Base-by-base conservation (phyloP, 2,329 filamentous ascomycete genomes). In the Nothomitra cinnamomea region DNA sequence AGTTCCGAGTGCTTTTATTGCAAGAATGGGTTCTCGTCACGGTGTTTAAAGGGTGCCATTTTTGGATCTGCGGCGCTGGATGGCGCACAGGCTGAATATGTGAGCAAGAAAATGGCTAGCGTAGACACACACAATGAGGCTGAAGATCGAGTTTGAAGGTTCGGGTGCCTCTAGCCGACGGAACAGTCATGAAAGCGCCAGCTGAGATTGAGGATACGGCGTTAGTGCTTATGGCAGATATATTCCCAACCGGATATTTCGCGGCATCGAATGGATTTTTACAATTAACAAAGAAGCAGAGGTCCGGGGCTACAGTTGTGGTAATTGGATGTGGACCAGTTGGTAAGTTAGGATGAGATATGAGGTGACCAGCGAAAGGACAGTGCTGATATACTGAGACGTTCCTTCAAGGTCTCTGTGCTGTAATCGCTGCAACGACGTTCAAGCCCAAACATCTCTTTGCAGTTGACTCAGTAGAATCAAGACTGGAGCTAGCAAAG, bases 161-260 rank as follows among this genome's bases (percentile, higher is more conserved):
- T 52, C 80, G 87, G 35, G 77, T 94, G 13, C 89, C 89, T 0
- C 70, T 83, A 53, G 88, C 88, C 10, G 87, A 94, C 62, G 79
- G 80, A 36, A 94, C 87, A 0, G 78, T 83, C n/a, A 76, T 88
- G 62, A 83, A 82, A 61, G 82, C 87, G 0, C 83, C 85, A 0
- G 67, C 77, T 1, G 78, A 75, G 7, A 83, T 94, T 55, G 78
- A 82, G 19, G 82, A 90, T 59, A 77, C 84, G 58, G 80, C 80
- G 36, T 73, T 94, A 50, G 80, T 94, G 5, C 75, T 95, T 24
- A 94, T 95, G 88, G 87, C 86, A 15, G 88, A 95, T 63, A 94
- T 95, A 61, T 94, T 92, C 22, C 52, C 52, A 28, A 76, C 72
- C 0, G 85, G 89, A 6, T 94, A 80, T 69, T 94, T 89, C 60